These are phyloP conservation scores for Ephemerocybe angulata DNA, from an alignment of 768 basidiomycete species.

Conservation along the genomic window DNA sequence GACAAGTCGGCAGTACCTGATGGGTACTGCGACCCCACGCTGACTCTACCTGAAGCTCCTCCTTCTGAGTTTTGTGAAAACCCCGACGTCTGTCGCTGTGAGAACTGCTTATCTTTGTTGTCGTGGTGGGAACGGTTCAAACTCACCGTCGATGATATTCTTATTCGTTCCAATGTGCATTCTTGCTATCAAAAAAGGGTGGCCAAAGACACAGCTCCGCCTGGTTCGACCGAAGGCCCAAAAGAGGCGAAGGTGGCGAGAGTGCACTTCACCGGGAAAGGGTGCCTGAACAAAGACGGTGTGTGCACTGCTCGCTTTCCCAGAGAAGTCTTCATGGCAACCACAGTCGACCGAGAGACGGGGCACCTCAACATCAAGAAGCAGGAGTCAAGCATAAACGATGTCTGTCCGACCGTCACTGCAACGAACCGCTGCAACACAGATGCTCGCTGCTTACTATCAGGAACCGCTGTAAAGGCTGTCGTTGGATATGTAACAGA, in stretches of 20 bases:
- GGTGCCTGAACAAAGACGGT: slow-evolving; percentile 25
- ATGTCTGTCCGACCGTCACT: slow-evolving; percentile 21
- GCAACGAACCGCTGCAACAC: slow-evolving; percentile 33
- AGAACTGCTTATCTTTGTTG: too few species aligned
- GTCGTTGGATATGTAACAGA: slow-evolving; percentile 32
- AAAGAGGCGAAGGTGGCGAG: too few species aligned
- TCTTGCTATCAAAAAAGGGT: slow-evolving; percentile 13
- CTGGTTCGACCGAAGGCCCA: slow-evolving; percentile 15
- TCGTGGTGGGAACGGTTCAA: not conserved
- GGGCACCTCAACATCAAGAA: slow-evolving; percentile 28
- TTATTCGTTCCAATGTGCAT: slow-evolving; percentile 27
- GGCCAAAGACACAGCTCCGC: not conserved
- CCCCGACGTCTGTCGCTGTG: too few species aligned
- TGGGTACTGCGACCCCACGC: not conserved
- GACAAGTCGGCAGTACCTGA: not conserved
- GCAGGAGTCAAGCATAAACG: slow-evolving; percentile 31
- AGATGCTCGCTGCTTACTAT: slow-evolving; percentile 29
- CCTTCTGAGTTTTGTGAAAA: not conserved
- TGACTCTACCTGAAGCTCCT: not conserved
- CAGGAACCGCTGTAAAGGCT: slow-evolving; percentile 33
- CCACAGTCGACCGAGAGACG: slow-evolving; percentile 22
- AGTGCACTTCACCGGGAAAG: slow-evolving; percentile 11
- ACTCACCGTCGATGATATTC: too few species aligned
- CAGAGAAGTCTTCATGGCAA: slow-evolving; percentile 13
- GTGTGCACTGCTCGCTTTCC: slow-evolving; percentile 34